Evolutionary conservation across 2,329 filamentous ascomycete genomes (phyloP), one percentile per base, ranked within the genome.

Genomic region (Gyromitra esculenta): DNA sequence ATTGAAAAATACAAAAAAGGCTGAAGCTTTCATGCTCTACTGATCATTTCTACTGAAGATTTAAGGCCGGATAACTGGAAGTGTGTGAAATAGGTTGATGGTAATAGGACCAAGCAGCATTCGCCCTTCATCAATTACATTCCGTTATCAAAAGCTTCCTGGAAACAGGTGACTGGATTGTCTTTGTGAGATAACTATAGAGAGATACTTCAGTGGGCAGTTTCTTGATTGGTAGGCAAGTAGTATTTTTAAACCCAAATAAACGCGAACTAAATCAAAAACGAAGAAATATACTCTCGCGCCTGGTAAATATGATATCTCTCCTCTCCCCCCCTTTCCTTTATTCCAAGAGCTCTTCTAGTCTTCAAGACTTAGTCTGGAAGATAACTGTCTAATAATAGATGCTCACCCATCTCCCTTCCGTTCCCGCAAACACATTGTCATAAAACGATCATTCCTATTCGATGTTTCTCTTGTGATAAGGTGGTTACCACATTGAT

Each of bases 381-480:
- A 5, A 8, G 8, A 45, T 43, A 2, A 15, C 13, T 37, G 25
- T 7, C 48, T 35, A 45, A 1, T 31, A 48, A 21, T 31, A 5
- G 7, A 43, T 13, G 43, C n/a, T 18, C 15, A 62, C 5, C 15
- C 37, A 67, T 6, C 15, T 56, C n/a, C 25, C 41, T 39, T 31
- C 8, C 25, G 3, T 31, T 31, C 25, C 1, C 25, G 25, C 25
- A 31, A 39, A 31, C 37, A 59, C 31, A 1, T 52, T 31, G 13
- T 7, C 9, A 11, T 41, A 60, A 37, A 75, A 99, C 99, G 96
- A 99, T 99, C 85, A 98, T 99, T 81, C 96, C 96, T 1, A 92
- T 99, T 80, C 93, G 96, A 81, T 99, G 96, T 86, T 99, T 99
- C 86, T 98, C 96, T 75, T 99, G 96, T 85, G 96, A 96, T 85